Conservation (phyloP, 345 rosid genomes). For the Luvunga scandens region DNA sequence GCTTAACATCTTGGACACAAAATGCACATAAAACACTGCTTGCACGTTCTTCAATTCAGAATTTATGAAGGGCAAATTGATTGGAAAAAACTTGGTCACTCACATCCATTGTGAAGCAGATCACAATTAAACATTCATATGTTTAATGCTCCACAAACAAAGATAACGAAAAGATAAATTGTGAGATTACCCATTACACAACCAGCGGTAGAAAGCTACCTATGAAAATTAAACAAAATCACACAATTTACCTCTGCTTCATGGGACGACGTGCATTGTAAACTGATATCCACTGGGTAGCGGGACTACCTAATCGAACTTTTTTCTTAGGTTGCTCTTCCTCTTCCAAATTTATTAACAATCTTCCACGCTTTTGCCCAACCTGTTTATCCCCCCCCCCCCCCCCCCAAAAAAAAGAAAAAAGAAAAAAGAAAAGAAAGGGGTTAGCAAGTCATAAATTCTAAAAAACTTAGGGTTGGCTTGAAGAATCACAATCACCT, state of each 20-base stretch:
- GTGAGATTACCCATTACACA: not conserved
- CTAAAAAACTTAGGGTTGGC: not conserved
- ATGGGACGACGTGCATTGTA: conserved; percentile 91
- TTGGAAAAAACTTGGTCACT: not conserved
- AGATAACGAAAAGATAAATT: not conserved
- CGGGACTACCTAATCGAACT: conserved; percentile 81
- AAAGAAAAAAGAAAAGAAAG: not conserved
- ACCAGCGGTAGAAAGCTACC: not conserved
- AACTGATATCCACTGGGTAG: conserved; percentile 93
- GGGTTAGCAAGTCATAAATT: conserved; percentile 1
- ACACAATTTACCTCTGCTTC: conserved; percentile 73
- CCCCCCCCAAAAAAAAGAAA: no score
- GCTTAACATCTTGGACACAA: not conserved
- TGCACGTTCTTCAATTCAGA: not conserved
- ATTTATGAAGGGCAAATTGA: not conserved
- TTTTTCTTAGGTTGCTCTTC: conserved; percentile 92
- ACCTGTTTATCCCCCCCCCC: conserved; percentile 35
- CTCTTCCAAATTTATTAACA: conserved; percentile 72
- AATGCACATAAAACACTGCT: not conserved
- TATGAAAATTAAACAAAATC: not conserved
- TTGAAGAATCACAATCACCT: conserved; percentile 45
- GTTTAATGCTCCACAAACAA: not conserved
- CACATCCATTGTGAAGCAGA: not conserved
- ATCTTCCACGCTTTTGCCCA: conserved; percentile 81
- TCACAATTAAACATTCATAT: not conserved